phyloP scores from a whole-genome alignment of 73 alveolate species.

The Blepharisma japonicum region DNA sequence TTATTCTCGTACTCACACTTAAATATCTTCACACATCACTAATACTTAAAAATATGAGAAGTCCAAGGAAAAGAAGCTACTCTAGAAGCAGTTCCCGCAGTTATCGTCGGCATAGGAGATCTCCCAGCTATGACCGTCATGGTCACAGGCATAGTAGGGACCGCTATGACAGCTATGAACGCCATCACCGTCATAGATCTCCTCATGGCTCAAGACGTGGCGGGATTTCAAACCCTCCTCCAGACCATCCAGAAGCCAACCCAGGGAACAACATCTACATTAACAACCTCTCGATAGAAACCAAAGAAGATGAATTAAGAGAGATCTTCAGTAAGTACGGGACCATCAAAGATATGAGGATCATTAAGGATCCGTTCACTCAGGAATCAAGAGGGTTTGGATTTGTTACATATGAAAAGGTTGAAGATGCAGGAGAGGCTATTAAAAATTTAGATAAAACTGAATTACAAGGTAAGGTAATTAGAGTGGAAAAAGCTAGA shows the following conservation, averaged over 20 bases:
- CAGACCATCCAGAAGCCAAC: slow-evolving; percentile 20
- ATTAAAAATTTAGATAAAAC: neutral
- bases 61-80: too few species aligned
- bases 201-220: neutral
- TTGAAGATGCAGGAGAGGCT: slow-evolving; percentile 27
- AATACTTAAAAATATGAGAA: too few species aligned
- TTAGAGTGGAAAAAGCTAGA: slow-evolving; percentile 25
- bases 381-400: slow-evolving; percentile 26
- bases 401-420: slow-evolving; percentile 17
- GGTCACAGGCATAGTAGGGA: neutral
- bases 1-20: too few species aligned
- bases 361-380: slow-evolving; percentile 20
- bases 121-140: too few species aligned
- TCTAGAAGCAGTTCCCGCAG: too few species aligned
- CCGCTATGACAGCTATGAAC: neutral
- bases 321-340: slow-evolving; percentile 14
- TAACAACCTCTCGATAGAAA: neutral
- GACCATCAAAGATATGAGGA: neutral
- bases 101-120: too few species aligned
- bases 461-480: slow-evolving; percentile 1
- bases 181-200: neutral
- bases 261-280: slow-evolving; percentile 24
- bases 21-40: too few species aligned
- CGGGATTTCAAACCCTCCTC: slow-evolving; percentile 15
- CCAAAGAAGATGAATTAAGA: neutral